Conservation (phyloP, 192 early-diverging fungal genomes). For the Podochytrium sp. region DNA sequence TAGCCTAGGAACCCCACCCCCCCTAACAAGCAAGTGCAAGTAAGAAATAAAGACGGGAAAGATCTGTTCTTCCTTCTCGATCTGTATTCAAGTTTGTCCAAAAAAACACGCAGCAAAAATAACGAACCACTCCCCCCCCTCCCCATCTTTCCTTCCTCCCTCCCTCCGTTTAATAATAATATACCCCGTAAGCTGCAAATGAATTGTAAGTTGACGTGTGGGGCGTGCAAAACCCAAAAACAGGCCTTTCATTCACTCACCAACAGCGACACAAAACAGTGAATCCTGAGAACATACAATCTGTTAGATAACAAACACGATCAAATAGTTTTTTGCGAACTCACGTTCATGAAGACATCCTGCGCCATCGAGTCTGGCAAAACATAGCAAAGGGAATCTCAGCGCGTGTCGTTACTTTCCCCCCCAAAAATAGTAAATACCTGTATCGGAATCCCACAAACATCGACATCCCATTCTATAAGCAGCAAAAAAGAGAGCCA, state of each 20-base stretch:
- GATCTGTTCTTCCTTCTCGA: too few relatives aligned
- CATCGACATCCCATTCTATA: slow-evolving; percentile 67
- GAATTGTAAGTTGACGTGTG: slow-evolving; percentile 4
- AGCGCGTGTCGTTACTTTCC: neutral
- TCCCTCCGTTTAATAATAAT: slow-evolving; percentile 46
- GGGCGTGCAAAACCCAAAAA: neutral
- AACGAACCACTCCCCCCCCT: too few relatives aligned
- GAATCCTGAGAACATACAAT: slow-evolving; percentile 46
- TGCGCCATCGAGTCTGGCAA: slow-evolving; percentile 57
- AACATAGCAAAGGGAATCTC: neutral
- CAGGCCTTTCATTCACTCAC: slow-evolving; percentile 18
- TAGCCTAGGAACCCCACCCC: too few relatives aligned
- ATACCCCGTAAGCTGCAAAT: slow-evolving; percentile 50
- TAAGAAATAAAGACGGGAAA: too few relatives aligned
- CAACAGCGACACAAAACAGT: slow-evolving; percentile 59
- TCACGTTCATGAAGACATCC: slow-evolving; percentile 62
- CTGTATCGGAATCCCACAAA: slow-evolving; percentile 66
- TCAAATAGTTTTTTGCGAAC: too few relatives aligned
- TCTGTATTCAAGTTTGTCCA: too few relatives aligned
- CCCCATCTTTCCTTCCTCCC: too few relatives aligned
- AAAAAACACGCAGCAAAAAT: too few relatives aligned
- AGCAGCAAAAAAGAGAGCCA: neutral
- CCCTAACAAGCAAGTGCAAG: too few relatives aligned
- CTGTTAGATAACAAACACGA: neutral
- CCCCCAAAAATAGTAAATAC: neutral